Base-by-base conservation (phyloP, 345 rosid genomes). In the Boechera divaricarpa region DNA sequence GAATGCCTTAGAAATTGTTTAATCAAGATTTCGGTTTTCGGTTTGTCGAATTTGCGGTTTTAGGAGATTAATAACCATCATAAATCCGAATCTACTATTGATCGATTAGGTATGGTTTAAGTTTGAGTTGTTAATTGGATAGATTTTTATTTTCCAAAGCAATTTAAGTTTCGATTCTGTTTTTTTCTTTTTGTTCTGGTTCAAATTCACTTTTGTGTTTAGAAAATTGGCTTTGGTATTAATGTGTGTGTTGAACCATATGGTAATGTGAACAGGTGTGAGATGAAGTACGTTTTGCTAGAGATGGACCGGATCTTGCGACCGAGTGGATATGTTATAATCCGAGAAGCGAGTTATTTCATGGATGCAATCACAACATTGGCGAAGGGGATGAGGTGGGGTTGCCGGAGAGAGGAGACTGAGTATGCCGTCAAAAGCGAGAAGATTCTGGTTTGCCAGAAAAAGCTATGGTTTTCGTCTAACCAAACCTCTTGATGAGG, bases 281-380 rank as follows among this genome's bases (percentile, higher is more conserved):
- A 88, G 9, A 89, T 91, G 87, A 95, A 91, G 86, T 77, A 84
- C 18, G 90, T 92, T 66, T 80, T 92, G 18, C 75, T 95, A 61
- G 99, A 95, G 80, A 95, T 95, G 96, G 98, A 95, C 65, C 74
- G 99, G 33, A 91, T 95, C 55, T 77, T 95, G 59, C 88, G 99
- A 2, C 98, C 98, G 0, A 52, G 66, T 1, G 99, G 99, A 13
- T 90, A 87, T 57, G 96, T 84, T 7, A 73, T 95, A 18, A 81
- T 95, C 33, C 86, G 90, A 67, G 99, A 95, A 81, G 92, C 98
- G 11, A 86, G 82, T 78, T 92, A 92, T 69, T 91, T 91, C 41
- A 73, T 85, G 39, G 97, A 95, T 57, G 90, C 90, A 7, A 84
- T 92, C 44, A 83, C 88, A 4, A 74, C 76, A 47, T 75, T 91